A percentile compares a stretch with the other conserved stretches of the same genome.
Evolutionary conservation across 2,329 filamentous ascomycete genomes (phyloP).

Genomic region (Monosporascus sp.): DNA sequence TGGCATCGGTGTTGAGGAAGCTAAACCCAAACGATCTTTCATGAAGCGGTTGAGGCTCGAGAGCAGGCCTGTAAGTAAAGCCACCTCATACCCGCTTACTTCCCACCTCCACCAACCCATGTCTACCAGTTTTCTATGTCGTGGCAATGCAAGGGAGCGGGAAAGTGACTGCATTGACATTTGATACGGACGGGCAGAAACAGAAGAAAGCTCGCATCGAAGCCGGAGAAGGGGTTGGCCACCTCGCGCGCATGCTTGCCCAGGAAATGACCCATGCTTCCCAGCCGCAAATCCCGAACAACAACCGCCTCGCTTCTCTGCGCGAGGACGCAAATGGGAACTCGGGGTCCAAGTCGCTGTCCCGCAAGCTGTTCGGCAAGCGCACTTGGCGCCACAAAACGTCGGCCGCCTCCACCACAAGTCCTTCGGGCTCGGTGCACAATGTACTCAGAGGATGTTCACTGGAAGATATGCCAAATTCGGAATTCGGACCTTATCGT

Average conservation of each 20-base stretch:
- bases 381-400: conserved; percentile 36
- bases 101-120: background rate
- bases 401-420: conserved; percentile 33
- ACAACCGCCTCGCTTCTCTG: conserved; percentile 17
- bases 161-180: background rate
- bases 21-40: conserved; percentile 11
- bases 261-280: background rate
- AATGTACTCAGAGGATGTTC: conserved; percentile 34
- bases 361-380: conserved; percentile 35
- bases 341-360: conserved; percentile 17
- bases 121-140: background rate
- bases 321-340: conserved; percentile 28
- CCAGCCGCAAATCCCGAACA: conserved; percentile 1
- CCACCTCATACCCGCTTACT: background rate
- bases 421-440: conserved; percentile 37
- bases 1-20: background rate
- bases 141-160: background rate
- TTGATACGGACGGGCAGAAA: background rate
- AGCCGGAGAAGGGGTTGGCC: background rate
- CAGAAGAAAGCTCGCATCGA: background rate
- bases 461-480: conserved; percentile 25
- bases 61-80: conserved; percentile 7
- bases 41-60: conserved; percentile 9
- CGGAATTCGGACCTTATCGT: conserved; percentile 9
- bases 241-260: background rate